Evolutionary conservation across 1,284 basidiomycete species (phyloP), one percentile per base, ranked within the genome.

Genomic region (Neonothopanus nambi): DNA sequence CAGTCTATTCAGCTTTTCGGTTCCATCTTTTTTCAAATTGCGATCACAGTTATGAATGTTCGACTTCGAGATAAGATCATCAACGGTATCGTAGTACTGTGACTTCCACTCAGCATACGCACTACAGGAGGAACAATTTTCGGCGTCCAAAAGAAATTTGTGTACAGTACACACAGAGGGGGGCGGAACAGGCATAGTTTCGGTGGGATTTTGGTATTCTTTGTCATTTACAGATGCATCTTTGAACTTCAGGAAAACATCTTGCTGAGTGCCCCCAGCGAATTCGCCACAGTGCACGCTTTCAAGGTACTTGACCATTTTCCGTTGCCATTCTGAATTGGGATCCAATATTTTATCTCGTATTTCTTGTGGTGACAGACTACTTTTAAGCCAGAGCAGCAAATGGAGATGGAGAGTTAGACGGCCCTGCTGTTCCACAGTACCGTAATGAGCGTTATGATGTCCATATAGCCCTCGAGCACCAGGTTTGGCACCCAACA

Each of bases 341-440:
- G n/a, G 7, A 41, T 60, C 56, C 20, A 64, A 24, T 4, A 67
- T 23, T 17, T 51, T 54, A 35, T 67, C 60, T 3, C 65, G 55
- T 3, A 67, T 61, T 30, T 64, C 61, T 46, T 67, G 61, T 5
- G 68, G 66, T 5, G 63, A 60, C 6, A 66, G 26, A 8, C 56
- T 51, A 28, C 60, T 57, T 37, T 55, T 37, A 11, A 72, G 63
- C 70, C 70, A 72, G 1, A 71, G 28, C 2, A 71, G 39, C 11
- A 67, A 46, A 48, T 71, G 68, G 8, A 70, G 40, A 57, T 72
- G 69, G 3, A 72, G 52, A 1, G 70, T 67, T 3, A 69, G 48
- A 5, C 64, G 55, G 3, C 69, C 68, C 59, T 71, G 70, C 23
- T 67, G 63, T 52, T 73, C 70, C 6, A 71, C 68, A 3, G 68